Evolutionary conservation across 768 basidiomycete species (phyloP).

Genomic region (Xerocomellus dryophilus): DNA sequence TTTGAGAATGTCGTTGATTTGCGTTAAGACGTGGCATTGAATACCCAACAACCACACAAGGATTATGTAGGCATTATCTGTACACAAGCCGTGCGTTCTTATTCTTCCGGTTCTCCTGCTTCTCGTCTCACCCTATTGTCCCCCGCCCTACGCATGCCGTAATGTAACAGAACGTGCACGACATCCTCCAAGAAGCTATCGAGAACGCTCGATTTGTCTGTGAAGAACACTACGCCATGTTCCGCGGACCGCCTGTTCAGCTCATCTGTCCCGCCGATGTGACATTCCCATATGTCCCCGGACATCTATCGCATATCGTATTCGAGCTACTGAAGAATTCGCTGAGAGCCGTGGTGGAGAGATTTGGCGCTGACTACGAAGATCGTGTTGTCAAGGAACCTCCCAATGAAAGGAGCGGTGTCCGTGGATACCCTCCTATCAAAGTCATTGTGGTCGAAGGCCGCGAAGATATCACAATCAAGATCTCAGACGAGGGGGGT

Average conservation of each 20-base stretch:
- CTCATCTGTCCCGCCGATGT: constrained; percentile 89
- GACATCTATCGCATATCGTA: constrained; percentile 92
- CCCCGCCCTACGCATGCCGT: background rate
- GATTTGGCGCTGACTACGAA: constrained; percentile 79
- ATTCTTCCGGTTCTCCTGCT: background rate
- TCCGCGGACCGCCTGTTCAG: constrained; percentile 93
- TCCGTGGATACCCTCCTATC: constrained; percentile 25
- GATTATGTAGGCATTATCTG: constrained; percentile 98
- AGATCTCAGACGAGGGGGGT: constrained; percentile 96
- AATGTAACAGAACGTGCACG: constrained; percentile 76
- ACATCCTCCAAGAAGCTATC: constrained; percentile 97
- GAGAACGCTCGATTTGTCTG: constrained; percentile 95
- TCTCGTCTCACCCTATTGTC: background rate
- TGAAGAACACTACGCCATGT: constrained; percentile 95
- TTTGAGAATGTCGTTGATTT: background rate
- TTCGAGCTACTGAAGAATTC: constrained; percentile 99
- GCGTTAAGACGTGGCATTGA: constrained; percentile 84
- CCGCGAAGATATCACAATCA: constrained; percentile 97
- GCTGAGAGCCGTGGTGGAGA: constrained; percentile 92
- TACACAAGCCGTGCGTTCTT: constrained; percentile 69
- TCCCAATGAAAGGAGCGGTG: background rate
- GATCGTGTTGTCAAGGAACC: constrained; percentile 31
- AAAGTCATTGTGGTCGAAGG: constrained; percentile 82
- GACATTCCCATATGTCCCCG: constrained; percentile 92
- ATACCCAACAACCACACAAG: constrained; percentile 83